Evolutionary conservation across 139 green algal species (phyloP).

Genomic region (Chlamydomonas schloesseri): DNA sequence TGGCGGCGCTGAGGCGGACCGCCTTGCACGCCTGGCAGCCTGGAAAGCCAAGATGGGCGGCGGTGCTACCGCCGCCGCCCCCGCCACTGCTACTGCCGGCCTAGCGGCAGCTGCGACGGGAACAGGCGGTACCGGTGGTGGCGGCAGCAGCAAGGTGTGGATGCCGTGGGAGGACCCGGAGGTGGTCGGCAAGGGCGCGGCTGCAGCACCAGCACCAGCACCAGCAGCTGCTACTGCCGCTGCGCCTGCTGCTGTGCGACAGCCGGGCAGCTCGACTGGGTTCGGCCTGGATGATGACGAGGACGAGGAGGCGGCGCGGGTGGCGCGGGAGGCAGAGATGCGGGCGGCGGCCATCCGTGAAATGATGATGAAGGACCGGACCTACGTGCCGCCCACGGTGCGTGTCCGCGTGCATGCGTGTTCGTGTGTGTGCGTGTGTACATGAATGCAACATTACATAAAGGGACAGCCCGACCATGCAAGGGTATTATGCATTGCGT

Average conservation of each 20-base stretch:
- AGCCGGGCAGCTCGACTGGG: too few relatives aligned
- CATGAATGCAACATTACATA: too few relatives aligned
- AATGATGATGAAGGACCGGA: slow-evolving; percentile 11
- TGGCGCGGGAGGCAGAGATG: slow-evolving; percentile 77
- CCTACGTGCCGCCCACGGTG: slow-evolving; percentile 26
- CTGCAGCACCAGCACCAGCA: slow-evolving; percentile 1
- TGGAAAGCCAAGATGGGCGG: slow-evolving; percentile 49
- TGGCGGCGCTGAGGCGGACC: slow-evolving; percentile 31
- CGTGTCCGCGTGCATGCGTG: too few relatives aligned
- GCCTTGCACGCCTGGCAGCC: slow-evolving; percentile 50
- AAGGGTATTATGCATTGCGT: too few relatives aligned
- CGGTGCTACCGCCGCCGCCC: background rate
- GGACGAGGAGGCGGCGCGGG: slow-evolving; percentile 81
- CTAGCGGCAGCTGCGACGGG: background rate
- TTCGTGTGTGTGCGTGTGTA: too few relatives aligned
- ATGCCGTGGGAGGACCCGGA: slow-evolving; percentile 70
- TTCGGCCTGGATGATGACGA: slow-evolving; percentile 61
- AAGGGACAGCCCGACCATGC: too few relatives aligned
- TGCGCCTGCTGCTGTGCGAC: too few relatives aligned
- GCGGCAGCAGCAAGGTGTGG: slow-evolving; percentile 34
- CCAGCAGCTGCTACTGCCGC: too few relatives aligned
- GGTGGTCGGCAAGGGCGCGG: background rate
- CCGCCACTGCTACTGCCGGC: background rate
- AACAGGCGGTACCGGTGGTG: background rate
- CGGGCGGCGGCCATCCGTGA: slow-evolving; percentile 12